These are phyloP conservation scores for Citrus trifoliata DNA, from an alignment of 345 rosid species.

Conservation along the genomic window DNA sequence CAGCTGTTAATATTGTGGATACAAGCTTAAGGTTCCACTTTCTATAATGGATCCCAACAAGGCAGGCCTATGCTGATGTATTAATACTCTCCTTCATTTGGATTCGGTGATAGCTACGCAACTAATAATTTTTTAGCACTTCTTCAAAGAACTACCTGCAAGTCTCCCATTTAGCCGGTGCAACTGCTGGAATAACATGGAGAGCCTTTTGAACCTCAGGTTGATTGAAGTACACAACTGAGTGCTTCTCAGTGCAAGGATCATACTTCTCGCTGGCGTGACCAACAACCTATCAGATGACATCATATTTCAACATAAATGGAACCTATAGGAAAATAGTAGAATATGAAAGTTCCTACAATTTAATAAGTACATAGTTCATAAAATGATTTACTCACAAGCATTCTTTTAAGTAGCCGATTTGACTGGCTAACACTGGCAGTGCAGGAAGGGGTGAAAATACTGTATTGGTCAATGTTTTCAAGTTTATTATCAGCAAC, in stretches of 20 bases:
- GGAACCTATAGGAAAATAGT: constrained; percentile 4
- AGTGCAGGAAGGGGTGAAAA: constrained; percentile 77
- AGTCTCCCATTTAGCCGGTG: constrained; percentile 79
- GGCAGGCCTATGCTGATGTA: neutral
- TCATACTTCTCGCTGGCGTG: constrained; percentile 70
- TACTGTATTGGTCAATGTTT: constrained; percentile 83
- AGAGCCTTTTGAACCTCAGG: constrained; percentile 83
- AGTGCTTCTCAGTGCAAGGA: constrained; percentile 91
- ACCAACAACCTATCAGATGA: constrained; percentile 44
- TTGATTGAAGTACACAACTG: constrained; percentile 69
- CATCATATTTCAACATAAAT: neutral
- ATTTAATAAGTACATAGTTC: neutral
- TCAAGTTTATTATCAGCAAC: constrained; percentile 68
- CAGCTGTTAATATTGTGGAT: neutral
- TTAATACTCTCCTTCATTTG: neutral
- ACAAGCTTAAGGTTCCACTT: neutral
- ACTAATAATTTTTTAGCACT: neutral
- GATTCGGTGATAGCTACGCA: neutral
- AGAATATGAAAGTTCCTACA: neutral
- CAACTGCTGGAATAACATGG: constrained; percentile 61
- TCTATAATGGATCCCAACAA: neutral
- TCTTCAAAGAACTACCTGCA: constrained; percentile 55
- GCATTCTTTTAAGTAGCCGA: constrained; percentile 52
- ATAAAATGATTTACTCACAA: constrained; percentile 37
- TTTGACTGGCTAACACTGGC: constrained; percentile 60